Percentiles rank a stretch among this genome's conserved stretches.
Conservation (phyloP, 805 yeast genomes). For the Ogataea trehaloabstinens region DNA sequence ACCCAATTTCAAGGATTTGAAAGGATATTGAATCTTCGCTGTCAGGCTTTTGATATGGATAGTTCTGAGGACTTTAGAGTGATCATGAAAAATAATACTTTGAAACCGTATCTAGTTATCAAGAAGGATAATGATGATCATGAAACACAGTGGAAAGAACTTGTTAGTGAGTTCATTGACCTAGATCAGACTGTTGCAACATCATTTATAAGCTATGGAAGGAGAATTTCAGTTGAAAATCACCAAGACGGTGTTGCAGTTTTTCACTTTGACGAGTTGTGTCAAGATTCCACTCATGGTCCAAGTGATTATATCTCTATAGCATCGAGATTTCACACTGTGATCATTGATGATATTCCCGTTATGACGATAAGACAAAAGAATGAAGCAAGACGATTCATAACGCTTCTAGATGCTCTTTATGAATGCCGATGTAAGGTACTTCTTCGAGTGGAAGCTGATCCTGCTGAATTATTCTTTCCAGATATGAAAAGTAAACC, state of each 20-base stretch:
- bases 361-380: constrained; percentile 53
- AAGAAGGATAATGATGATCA: constrained; percentile 27
- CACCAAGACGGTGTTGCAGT: constrained; percentile 42
- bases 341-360: constrained; percentile 62
- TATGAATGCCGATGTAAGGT: constrained; percentile 67
- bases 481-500: constrained; percentile 41
- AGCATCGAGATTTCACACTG: constrained; percentile 56
- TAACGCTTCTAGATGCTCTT: constrained; percentile 64
- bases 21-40: constrained; percentile 53
- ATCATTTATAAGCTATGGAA: constrained; percentile 52
- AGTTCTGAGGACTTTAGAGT: constrained; percentile 56
- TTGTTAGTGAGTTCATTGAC: constrained; percentile 27
- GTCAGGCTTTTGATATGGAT: constrained; percentile 61
- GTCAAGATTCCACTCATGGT: constrained; percentile 51
- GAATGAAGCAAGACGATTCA: constrained; percentile 67
- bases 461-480: constrained; percentile 56
- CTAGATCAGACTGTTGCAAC: constrained; percentile 13
- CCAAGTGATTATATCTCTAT: constrained; percentile 70
- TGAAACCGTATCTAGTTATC: constrained; percentile 34
- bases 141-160: constrained; percentile 33
- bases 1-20: constrained; percentile 57
- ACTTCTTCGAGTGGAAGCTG: constrained; percentile 48
- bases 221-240: constrained; percentile 45
- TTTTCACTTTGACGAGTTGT: constrained; percentile 52
- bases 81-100: constrained; percentile 27